Evolutionary conservation across 345 rosid species (phyloP).

Genomic region (Gynandropsis gynandra): DNA sequence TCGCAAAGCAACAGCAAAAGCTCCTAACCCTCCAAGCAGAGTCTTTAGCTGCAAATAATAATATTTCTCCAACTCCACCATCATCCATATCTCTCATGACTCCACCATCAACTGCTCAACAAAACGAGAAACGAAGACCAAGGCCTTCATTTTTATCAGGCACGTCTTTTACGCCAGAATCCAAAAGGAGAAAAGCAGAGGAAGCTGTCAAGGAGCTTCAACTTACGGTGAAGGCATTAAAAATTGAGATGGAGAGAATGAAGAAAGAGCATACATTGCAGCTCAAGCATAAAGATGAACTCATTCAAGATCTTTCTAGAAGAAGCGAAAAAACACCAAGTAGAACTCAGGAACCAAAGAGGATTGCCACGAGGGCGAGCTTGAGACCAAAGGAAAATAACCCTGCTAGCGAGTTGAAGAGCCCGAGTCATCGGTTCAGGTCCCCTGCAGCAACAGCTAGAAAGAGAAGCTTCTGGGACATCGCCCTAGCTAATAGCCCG

Average conservation of each 20-base stretch:
- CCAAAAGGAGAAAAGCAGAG: constrained; percentile 42
- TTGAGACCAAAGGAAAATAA: constrained; percentile 50
- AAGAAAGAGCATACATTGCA: constrained; percentile 66
- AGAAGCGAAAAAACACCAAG: constrained; percentile 35
- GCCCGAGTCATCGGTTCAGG: constrained; percentile 68
- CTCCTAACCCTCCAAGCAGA: constrained; percentile 64
- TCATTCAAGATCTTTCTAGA: constrained; percentile 41
- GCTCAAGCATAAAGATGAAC: constrained; percentile 69
- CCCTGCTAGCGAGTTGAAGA: constrained; percentile 45
- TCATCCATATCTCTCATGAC: constrained; percentile 64
- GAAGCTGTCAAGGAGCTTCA: constrained; percentile 54
- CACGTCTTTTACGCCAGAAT: constrained; percentile 74
- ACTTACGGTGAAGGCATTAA: constrained; percentile 53
- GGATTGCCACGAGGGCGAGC: constrained; percentile 51
- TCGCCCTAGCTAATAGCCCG: constrained; percentile 66
- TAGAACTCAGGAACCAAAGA: constrained; percentile 33
- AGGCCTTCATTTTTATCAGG: constrained; percentile 64
- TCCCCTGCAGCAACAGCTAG: constrained; percentile 70
- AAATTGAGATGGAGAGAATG: constrained; percentile 66
- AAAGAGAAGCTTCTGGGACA: constrained; percentile 93
- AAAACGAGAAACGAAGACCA: constrained; percentile 45
- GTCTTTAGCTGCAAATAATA: constrained; percentile 35
- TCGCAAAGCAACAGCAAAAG: constrained; percentile 69
- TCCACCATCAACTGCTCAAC: constrained; percentile 61
- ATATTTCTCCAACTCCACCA: constrained; percentile 61